Evolutionary conservation across 2,329 filamentous ascomycete genomes (phyloP).

Genomic region (Fusarium sp.): DNA sequence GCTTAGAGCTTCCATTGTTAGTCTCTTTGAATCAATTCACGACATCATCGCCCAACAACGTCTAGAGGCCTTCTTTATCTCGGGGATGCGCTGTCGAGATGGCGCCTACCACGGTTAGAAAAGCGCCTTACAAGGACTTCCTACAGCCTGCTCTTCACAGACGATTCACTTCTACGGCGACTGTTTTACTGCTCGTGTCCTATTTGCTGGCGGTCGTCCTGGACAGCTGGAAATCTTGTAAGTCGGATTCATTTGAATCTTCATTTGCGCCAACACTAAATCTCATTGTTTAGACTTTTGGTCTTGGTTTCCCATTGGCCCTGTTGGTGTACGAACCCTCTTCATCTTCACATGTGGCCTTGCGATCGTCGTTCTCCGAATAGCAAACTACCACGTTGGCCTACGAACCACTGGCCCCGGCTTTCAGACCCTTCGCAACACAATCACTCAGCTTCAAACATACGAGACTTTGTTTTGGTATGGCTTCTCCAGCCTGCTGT

Average conservation of each 20-base stretch:
- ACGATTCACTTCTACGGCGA: conserved; percentile 82
- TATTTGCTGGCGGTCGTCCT: conserved; percentile 78
- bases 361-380: conserved; percentile 83
- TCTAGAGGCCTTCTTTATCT: conserved; percentile 34
- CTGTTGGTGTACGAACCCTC: conserved; percentile 76
- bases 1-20: conserved; percentile 24
- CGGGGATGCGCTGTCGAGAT: conserved; percentile 61
- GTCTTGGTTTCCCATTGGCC: conserved; percentile 86
- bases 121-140: conserved; percentile 83
- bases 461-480: conserved; percentile 81
- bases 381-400: conserved; percentile 83
- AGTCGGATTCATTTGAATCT: conserved; percentile 47
- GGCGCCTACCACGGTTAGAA: conserved; percentile 65
- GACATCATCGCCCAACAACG: conserved; percentile 32
- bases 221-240: conserved; percentile 75
- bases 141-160: conserved; percentile 88
- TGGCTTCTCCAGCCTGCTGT: conserved; percentile 78
- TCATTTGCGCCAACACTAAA: conserved; percentile 1
- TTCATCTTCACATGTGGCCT: conserved; percentile 82
- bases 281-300: conserved; percentile 70
- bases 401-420: conserved; percentile 76
- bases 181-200: conserved; percentile 74
- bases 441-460: conserved; percentile 68
- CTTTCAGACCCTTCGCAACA: conserved; percentile 70
- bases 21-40: conserved; percentile 18